Base-by-base conservation (phyloP, 2,329 filamentous ascomycete genomes). In the Colletotrichum zoysiae region DNA sequence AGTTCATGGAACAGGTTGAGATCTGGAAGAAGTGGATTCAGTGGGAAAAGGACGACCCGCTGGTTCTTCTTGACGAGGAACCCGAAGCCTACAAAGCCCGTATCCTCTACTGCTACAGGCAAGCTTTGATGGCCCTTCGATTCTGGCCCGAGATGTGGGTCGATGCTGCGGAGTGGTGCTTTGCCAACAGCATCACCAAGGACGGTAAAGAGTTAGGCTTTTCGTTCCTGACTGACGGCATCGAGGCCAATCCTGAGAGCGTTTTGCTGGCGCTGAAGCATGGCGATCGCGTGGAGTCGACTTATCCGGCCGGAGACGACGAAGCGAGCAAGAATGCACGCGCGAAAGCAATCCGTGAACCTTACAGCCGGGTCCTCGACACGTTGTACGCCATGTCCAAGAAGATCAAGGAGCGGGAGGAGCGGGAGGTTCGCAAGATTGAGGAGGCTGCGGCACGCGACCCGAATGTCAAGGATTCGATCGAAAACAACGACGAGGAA, bases 131-230 rank as follows among this genome's bases (percentile, higher is more conserved):
- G 93, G 92, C 95, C 5, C 84, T 99, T 67, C 91, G 95, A 62
- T 99, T 98, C 82, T 96, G 95, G 89, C 95, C 96, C 5, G 93
- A 97, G 79, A 91, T 98, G 76, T 99, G 96, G 96, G 95, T 95
- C 61, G 95, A 98, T 72, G 95, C 95, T 12, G 93, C 95, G 0
- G 93, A 97, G 75, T 98, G 95, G 90, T 97, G 94, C 81, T 95
- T 95, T 77, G 88, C 92, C 66, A 95, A 96, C 76, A 89, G 89
- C 56, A 84, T 95, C 75, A 79, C 82, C 12, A 84, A 90, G 56
- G 91, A 94, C 46, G 87, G 88, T 57, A 85, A 86, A 71, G 84
- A 87, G 7, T 78, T 83, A 71, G 95, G 94, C 14, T 89, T 92
- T 33, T 90, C 94, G 12, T 93, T 98, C 77, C 85, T 99, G 33